phyloP scores from a whole-genome alignment of 2,329 filamentous ascomycete species.

The Cladosporium sp. region DNA sequence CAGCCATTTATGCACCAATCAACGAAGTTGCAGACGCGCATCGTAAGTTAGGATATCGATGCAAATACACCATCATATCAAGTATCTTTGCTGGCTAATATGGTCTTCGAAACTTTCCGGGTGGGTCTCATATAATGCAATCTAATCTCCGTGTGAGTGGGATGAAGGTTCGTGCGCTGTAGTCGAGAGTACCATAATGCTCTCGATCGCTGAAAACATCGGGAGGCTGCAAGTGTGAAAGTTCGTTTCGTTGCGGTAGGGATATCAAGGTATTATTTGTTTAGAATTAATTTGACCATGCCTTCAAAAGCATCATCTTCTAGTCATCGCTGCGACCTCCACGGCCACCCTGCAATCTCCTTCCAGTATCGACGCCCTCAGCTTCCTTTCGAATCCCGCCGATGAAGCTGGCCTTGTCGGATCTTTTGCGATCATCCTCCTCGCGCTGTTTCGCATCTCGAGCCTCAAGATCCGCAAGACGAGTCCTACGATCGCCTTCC shows the following conservation, averaged over 20 bases:
- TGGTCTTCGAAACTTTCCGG: neutral
- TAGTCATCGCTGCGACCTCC: constrained; percentile 28
- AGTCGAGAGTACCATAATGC: neutral
- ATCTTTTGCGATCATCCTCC: constrained; percentile 60
- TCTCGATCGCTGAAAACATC: neutral
- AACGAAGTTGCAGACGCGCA: neutral
- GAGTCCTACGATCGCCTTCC: constrained; percentile 68
- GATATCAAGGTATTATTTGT: neutral
- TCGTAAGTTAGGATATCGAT: neutral
- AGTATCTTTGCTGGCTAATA: neutral
- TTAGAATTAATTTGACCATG: neutral
- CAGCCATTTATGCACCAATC: neutral
- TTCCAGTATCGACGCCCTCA: constrained; percentile 35
- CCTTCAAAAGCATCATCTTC: neutral
- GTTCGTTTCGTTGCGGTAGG: neutral
- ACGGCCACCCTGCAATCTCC: constrained; percentile 31
- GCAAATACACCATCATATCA: neutral
- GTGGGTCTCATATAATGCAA: neutral
- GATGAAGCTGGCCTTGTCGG: constrained; percentile 42
- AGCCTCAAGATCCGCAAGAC: constrained; percentile 67
- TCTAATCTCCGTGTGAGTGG: neutral
- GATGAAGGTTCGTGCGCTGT: neutral
- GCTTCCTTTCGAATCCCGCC: constrained; percentile 37
- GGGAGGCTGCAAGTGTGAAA: neutral
- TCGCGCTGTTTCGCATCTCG: constrained; percentile 66